These are phyloP conservation scores for Daldinia caldariorum DNA, from an alignment of 495 filamentous ascomycete species.

Conservation along the genomic window DNA sequence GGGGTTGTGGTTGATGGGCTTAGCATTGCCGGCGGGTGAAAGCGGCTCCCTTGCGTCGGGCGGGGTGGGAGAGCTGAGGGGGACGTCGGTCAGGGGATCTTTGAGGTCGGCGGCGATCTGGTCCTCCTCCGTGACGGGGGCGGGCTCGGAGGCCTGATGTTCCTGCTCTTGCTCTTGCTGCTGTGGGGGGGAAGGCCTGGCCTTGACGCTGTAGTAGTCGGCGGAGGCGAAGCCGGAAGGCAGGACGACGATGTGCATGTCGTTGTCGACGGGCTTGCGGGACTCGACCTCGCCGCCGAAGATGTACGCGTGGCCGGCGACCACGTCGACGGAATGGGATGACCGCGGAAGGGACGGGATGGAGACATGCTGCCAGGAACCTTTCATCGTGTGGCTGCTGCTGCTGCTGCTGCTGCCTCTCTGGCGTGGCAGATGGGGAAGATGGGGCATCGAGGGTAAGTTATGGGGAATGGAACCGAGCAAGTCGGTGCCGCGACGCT, in stretches of 20 bases:
- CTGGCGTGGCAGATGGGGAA: conserved; percentile 37
- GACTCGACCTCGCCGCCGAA: conserved; percentile 69
- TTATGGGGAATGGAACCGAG: conserved; percentile 53
- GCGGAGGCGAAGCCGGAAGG: conserved; percentile 62
- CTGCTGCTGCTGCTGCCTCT: conserved; percentile 12
- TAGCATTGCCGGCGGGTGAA: too few species aligned
- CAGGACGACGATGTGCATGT: conserved; percentile 72
- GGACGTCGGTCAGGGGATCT: conserved; percentile 42
- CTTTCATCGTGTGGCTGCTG: conserved; percentile 55
- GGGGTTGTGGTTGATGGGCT: conserved; percentile 45
- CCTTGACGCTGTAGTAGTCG: conserved; percentile 66
- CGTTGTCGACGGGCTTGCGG: conserved; percentile 70
- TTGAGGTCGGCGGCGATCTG: conserved; percentile 46
- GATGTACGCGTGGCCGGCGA: conserved; percentile 73
- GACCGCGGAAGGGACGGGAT: conserved; percentile 68
- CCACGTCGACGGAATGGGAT: conserved; percentile 73
- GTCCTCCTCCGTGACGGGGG: conserved; percentile 53
- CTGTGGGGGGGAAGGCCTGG: conserved; percentile 48
- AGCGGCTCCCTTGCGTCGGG: conserved; percentile 13
- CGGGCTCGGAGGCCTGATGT: conserved; percentile 21
- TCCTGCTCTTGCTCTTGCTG: too few species aligned
- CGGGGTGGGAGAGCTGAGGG: conserved; percentile 30
- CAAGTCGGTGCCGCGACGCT: conserved; percentile 57
- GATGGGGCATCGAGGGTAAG: conserved; percentile 46
- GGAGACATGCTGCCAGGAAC: conserved; percentile 67